phyloP scores from a whole-genome alignment of 2,329 filamentous ascomycete species.

The Elsinoe perseae region DNA sequence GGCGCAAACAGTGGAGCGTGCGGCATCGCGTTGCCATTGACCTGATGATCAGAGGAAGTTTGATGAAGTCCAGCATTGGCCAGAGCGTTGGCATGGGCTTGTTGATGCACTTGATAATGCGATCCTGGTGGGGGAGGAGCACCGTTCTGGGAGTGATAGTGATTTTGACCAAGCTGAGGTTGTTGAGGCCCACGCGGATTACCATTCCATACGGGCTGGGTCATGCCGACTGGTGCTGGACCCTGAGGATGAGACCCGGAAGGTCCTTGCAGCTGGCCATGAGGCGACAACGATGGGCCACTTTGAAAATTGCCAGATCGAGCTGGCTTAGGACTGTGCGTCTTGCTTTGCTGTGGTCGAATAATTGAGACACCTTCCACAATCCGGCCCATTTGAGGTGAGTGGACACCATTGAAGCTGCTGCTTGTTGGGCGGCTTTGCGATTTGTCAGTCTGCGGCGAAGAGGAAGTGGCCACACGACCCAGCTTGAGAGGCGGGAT shows the following conservation, averaged over 20 bases:
- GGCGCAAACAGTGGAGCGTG: constrained; percentile 20
- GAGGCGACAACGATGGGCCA: constrained; percentile 37
- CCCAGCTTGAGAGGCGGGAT: constrained; percentile 54
- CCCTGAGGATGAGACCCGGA: constrained; percentile 30
- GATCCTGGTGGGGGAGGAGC: constrained; percentile 18
- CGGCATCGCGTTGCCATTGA: constrained; percentile 17
- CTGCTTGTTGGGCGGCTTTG: constrained; percentile 19
- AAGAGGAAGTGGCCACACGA: constrained; percentile 21
- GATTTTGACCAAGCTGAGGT: constrained; percentile 19
- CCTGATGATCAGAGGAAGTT: constrained; percentile 17
- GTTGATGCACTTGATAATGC: constrained; percentile 28
- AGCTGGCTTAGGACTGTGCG: constrained; percentile 15
- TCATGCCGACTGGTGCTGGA: constrained; percentile 19
- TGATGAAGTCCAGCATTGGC: constrained; percentile 20
- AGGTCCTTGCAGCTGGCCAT: constrained; percentile 37
- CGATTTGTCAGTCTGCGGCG: constrained; percentile 21
- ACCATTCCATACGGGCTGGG: constrained; percentile 27
- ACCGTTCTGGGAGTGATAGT: constrained; percentile 19
- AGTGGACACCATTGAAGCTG: constrained; percentile 15
- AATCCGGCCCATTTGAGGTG: constrained; percentile 5
- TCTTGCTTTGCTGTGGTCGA: background rate
- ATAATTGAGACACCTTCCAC: constrained; percentile 14
- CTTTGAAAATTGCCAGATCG: constrained; percentile 19
- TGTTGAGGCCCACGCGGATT: constrained; percentile 22
- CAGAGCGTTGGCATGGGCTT: constrained; percentile 29